These are phyloP conservation scores for Orbilia oligospora DNA, from an alignment of 2,329 filamentous ascomycete genomes.

Conservation along the genomic window DNA sequence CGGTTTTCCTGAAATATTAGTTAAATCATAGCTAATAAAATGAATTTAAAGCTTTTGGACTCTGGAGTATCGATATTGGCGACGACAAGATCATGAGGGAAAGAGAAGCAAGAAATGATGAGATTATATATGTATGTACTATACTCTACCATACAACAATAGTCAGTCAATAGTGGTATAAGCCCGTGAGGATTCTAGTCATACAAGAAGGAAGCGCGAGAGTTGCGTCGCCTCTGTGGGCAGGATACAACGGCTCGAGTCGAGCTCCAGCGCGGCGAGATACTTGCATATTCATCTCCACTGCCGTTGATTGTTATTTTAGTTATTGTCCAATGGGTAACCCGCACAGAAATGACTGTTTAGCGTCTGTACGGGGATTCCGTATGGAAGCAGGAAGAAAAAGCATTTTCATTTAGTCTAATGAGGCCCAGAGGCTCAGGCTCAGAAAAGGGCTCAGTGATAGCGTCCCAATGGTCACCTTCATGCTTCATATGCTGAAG, in stretches of 20 bases:
- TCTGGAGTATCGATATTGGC: constrained; percentile 1
- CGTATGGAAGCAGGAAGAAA: not conserved
- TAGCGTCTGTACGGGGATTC: constrained; percentile 10
- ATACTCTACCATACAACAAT: not conserved
- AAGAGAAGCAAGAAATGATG: not conserved
- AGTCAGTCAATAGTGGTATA: not conserved
- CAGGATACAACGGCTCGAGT: constrained; percentile 3
- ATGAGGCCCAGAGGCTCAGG: constrained; percentile 4
- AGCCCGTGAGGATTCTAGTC: constrained; percentile 15
- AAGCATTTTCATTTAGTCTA: constrained; percentile 7
- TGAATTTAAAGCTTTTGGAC: not conserved
- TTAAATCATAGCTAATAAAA: not conserved
- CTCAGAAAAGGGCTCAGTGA: not conserved
- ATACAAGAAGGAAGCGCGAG: constrained; percentile 22
- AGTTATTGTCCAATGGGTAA: constrained; percentile 6
- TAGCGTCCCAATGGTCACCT: constrained; percentile 8
- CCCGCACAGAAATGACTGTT: constrained; percentile 25
- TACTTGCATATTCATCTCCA: constrained; percentile 27
- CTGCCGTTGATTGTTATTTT: constrained; percentile 15
- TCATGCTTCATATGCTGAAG: not conserved
- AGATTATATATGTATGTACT: constrained; percentile 5
- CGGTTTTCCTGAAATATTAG: not conserved
- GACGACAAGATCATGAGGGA: not conserved
- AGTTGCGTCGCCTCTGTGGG: constrained; percentile 6
- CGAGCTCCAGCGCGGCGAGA: constrained; percentile 16